phyloP scores from a whole-genome alignment of 2,329 filamentous ascomycete genomes.

The Neocucurbitaria cava region DNA sequence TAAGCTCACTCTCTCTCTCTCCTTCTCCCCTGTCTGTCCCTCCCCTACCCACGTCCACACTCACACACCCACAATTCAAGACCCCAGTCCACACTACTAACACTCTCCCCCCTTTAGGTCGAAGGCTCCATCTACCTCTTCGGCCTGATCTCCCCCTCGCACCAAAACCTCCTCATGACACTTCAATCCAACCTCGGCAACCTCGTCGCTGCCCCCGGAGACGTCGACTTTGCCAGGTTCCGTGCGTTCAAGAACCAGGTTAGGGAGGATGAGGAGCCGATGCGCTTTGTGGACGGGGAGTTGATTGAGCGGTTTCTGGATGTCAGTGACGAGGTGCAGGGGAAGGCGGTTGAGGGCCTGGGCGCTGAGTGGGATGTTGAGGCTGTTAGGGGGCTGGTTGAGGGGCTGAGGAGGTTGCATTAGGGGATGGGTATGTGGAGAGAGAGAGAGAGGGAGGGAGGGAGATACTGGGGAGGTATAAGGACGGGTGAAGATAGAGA shows the following conservation, averaged over 20 bases:
- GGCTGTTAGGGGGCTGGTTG: constrained; percentile 65
- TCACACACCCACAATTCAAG: too few relatives aligned
- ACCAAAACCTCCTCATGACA: constrained; percentile 81
- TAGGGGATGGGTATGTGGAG: constrained; percentile 16
- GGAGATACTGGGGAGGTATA: background rate
- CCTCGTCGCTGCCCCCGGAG: constrained; percentile 71
- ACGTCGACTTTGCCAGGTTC: constrained; percentile 78
- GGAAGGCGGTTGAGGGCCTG: constrained; percentile 59
- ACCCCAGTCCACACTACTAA: too few relatives aligned
- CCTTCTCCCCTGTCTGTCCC: too few relatives aligned
- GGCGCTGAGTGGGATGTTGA: constrained; percentile 61
- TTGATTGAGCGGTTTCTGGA: constrained; percentile 86
- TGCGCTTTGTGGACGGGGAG: constrained; percentile 90
- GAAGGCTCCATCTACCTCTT: constrained; percentile 94
- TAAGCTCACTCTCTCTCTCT: too few relatives aligned
- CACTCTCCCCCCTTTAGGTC: constrained; percentile 65
- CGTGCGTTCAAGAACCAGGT: constrained; percentile 81
- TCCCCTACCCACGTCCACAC: too few relatives aligned
- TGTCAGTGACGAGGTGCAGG: constrained; percentile 65
- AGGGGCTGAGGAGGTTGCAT: constrained; percentile 60
- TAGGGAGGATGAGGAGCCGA: constrained; percentile 75
- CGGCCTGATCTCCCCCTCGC: constrained; percentile 73
- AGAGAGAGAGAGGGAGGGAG: background rate
- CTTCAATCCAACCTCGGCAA: constrained; percentile 77
- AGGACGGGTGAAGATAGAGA: background rate